Evolutionary conservation across 2,329 filamentous ascomycete genomes (phyloP), one percentile per base, ranked within the genome.

Genomic region (Colletotrichum orbiculare): DNA sequence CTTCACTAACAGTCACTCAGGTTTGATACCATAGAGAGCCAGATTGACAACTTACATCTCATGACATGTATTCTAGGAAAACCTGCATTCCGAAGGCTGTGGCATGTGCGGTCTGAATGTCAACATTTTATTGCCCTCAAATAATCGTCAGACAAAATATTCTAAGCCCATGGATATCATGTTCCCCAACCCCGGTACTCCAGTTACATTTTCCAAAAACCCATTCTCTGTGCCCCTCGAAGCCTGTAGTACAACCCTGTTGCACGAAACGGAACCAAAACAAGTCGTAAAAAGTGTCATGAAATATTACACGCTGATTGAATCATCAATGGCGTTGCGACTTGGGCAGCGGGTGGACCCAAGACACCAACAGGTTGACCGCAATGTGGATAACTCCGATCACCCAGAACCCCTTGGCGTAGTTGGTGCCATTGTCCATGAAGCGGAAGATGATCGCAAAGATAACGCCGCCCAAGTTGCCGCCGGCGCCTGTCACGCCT

Each of bases 371-470:
- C 52, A 94, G 43, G 73, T 94, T 92, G 34, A 95, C 77, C 0
- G 71, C 89, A 66, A 97, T 87, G 68, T 87, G 87, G 17, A 97
- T 89, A 43, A 89, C 81, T 3, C 94, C 94, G 72, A 95, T 93
- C 64, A 96, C 90, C 92, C 92, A 96, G 68, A 96, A 87, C 0
- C 87, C 87, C 74, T 83, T 88, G 10, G 83, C 87, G 73, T 94
- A 96, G 72, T 90, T 78, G 2, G 79, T 86, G 6, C 87, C 88
- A 53, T 86, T 82, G 60, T 78, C 78, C 76, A 82, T 80, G 77
- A 94, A 96, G 54, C 93, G 83, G 82, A 95, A 97, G 73, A 93
- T 87, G 73, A 96, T 87, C 17, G 93, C 91, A 72, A 96, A 97
- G 53, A 96, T 76, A 55, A 97, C 88, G 11, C 94, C 94, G 4